A percentile compares a stretch with the other conserved stretches of the same genome.
Evolutionary conservation across 345 rosid species (phyloP).

Genomic region (Brassica carinata): DNA sequence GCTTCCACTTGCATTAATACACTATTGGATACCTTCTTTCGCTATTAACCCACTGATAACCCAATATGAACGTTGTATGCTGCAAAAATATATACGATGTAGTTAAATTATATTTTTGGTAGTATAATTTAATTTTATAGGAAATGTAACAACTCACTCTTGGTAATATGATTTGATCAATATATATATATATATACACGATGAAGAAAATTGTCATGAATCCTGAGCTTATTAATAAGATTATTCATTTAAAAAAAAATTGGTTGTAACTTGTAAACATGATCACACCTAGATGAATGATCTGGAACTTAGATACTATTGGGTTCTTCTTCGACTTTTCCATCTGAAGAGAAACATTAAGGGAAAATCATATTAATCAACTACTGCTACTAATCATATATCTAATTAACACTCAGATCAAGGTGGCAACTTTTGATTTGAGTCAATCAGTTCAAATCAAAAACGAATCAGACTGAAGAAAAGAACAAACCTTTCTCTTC

Average conservation of each 20-base stretch:
- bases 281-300: constrained; percentile 34
- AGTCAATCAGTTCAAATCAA: background rate
- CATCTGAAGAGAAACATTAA: constrained; percentile 51
- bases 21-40: constrained; percentile 48
- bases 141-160: too few species aligned
- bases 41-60: constrained; percentile 50
- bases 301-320: constrained; percentile 44
- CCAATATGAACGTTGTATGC: constrained; percentile 33
- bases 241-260: constrained; percentile 25
- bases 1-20: constrained; percentile 44
- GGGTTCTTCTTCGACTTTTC: constrained; percentile 70
- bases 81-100: constrained; percentile 9
- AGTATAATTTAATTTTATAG: too few species aligned
- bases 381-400: background rate
- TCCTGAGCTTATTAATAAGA: constrained; percentile 43
- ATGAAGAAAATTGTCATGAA: constrained; percentile 40
- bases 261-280: constrained; percentile 30
- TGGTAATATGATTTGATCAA: too few species aligned
- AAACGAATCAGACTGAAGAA: background rate
- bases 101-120: too few species aligned
- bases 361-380: background rate
- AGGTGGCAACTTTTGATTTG: background rate
- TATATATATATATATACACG: background rate
- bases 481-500: constrained; percentile 63
- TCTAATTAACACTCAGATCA: background rate